Conservation (phyloP, 2,329 filamentous ascomycete genomes). For the Emergomyces pasteurianus region DNA sequence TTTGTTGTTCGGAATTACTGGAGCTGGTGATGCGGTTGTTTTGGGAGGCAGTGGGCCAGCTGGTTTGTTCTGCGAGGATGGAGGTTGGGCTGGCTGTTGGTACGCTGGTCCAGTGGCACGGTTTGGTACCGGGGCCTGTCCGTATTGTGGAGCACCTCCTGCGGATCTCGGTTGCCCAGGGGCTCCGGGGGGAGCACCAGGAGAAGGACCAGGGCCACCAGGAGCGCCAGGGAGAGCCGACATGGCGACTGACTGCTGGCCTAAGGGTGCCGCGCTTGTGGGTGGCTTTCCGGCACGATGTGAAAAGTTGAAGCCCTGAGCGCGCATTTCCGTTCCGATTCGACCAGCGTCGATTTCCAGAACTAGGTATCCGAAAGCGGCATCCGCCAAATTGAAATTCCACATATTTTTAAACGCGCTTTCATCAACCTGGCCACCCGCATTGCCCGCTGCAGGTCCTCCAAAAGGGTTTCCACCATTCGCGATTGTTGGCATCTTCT, state of each 20-base stretch:
- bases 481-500: constrained; percentile 93
- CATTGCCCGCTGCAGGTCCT: constrained; percentile 58
- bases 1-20: constrained; percentile 30
- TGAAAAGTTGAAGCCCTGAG: constrained; percentile 98
- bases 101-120: constrained; percentile 20
- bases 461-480: constrained; percentile 96
- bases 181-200: constrained; percentile 25
- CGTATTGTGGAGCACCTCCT: constrained; percentile 27
- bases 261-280: constrained; percentile 19
- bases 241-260: constrained; percentile 4
- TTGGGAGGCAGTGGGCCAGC: constrained; percentile 18
- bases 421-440: constrained; percentile 86
- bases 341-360: constrained; percentile 89
- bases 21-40: constrained; percentile 27
- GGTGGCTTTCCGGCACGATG: constrained; percentile 77
- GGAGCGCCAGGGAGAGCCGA: constrained; percentile 13
- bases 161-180: constrained; percentile 23
- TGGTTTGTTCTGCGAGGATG: constrained; percentile 20
- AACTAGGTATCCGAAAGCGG: constrained; percentile 91
- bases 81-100: constrained; percentile 18
- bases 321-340: constrained; percentile 96
- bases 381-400: constrained; percentile 98
- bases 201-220: constrained; percentile 6
- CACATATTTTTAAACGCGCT: constrained; percentile 99
- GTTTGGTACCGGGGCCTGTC: constrained; percentile 26